Evolutionary conservation across 1,284 basidiomycete genomes (phyloP).

Genomic region (Cystobasidium slooffiae): DNA sequence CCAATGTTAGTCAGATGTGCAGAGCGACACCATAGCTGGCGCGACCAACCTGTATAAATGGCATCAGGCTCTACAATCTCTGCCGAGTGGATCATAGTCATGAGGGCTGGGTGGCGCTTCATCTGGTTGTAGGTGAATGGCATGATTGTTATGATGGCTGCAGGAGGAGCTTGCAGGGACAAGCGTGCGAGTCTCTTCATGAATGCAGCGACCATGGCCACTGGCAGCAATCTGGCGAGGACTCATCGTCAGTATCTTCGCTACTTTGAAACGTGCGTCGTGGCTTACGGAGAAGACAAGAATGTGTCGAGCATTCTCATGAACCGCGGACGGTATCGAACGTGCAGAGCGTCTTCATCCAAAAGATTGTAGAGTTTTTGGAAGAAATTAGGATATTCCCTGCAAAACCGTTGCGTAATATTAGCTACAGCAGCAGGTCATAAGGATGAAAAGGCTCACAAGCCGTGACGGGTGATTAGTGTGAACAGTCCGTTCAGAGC

Average conservation of each 20-base stretch:
- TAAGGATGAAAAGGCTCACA: slow-evolving; percentile 64
- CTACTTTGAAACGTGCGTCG: slow-evolving; percentile 2
- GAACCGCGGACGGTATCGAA: slow-evolving; percentile 90
- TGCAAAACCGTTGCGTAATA: slow-evolving; percentile 54
- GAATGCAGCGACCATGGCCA: slow-evolving; percentile 88
- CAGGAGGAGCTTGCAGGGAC: slow-evolving; percentile 81
- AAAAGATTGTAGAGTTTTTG: slow-evolving; percentile 88
- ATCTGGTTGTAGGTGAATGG: slow-evolving; percentile 95
- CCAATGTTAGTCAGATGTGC: neutral
- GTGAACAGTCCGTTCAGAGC: slow-evolving; percentile 90
- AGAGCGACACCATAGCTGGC: neutral
- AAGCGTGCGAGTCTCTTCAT: slow-evolving; percentile 87
- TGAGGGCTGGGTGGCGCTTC: slow-evolving; percentile 86
- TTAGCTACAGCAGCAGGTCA: slow-evolving; percentile 20
- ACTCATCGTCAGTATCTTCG: neutral
- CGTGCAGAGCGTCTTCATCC: slow-evolving; percentile 82
- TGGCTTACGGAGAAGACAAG: slow-evolving; percentile 79
- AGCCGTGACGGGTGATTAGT: slow-evolving; percentile 89
- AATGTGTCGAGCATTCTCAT: slow-evolving; percentile 91
- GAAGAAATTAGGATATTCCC: slow-evolving; percentile 96
- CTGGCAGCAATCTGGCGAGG: slow-evolving; percentile 75
- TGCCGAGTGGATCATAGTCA: slow-evolving; percentile 82
- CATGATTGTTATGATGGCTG: slow-evolving; percentile 85
- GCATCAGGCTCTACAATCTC: slow-evolving; percentile 43
- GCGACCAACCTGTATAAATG: slow-evolving; percentile 15